These are phyloP conservation scores for Phlebiopsis gigantea DNA, from an alignment of 768 basidiomycete genomes.

Conservation along the genomic window DNA sequence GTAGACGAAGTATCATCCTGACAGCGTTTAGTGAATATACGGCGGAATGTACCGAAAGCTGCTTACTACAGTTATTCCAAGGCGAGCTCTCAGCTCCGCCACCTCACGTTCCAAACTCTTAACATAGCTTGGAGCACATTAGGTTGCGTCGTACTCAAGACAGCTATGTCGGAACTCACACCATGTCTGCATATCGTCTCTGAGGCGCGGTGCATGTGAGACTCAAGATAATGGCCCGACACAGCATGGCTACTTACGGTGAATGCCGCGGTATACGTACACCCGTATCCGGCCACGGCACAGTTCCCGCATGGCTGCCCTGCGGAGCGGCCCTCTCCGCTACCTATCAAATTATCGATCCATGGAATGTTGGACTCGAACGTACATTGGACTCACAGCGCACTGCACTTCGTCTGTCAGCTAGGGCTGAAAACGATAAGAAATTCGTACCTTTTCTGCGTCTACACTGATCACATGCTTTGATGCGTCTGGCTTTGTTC, in stretches of 20 bases:
- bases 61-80: too few species aligned
- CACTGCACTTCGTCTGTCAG: slow-evolving; percentile 1
- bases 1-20: too few species aligned
- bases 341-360: not conserved
- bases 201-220: not conserved
- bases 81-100: not conserved
- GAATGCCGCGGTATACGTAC: slow-evolving; percentile 8
- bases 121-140: not conserved
- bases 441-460: slow-evolving; percentile 5
- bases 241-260: not conserved
- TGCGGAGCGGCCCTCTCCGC: not conserved
- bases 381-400: slow-evolving; percentile 5
- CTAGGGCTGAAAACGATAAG: not conserved
- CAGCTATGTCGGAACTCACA: not conserved
- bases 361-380: not conserved
- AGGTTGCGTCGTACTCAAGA: not conserved
- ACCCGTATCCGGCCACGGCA: not conserved
- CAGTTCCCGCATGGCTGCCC: not conserved
- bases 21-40: too few species aligned
- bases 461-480: slow-evolving; percentile 12
- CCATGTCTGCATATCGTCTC: slow-evolving; percentile 11
- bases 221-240: not conserved
- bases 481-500: not conserved
- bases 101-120: slow-evolving; percentile 4
- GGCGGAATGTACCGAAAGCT: too few species aligned